These are phyloP conservation scores for Obelidium mucronatum DNA, from an alignment of 192 early-diverging fungal genomes.

Conservation along the genomic window DNA sequence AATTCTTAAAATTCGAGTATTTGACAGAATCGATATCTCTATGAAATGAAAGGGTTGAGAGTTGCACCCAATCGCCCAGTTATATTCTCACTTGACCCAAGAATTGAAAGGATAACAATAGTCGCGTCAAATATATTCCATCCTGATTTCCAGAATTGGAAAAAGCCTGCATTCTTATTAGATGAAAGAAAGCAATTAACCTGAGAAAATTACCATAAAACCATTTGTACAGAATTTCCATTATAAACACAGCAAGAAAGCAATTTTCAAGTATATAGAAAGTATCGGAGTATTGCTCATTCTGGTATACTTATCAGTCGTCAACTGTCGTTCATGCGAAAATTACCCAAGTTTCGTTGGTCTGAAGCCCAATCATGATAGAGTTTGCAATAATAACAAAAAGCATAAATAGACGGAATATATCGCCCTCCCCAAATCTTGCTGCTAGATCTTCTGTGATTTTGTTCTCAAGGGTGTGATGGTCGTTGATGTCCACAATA, in stretches of 20 bases:
- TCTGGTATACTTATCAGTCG: slow-evolving; percentile 13
- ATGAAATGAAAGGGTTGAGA: too few relatives aligned
- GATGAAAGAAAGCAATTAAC: neutral
- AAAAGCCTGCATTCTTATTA: slow-evolving; percentile 30
- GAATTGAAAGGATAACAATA: slow-evolving; percentile 27
- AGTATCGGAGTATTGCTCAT: slow-evolving; percentile 32
- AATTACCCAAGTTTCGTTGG: slow-evolving; percentile 36
- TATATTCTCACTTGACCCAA: slow-evolving; percentile 17
- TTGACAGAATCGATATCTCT: slow-evolving; percentile 20
- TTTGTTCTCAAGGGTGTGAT: slow-evolving; percentile 42
- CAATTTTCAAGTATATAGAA: slow-evolving; percentile 40
- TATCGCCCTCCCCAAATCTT: slow-evolving; percentile 46
- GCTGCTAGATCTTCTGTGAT: slow-evolving; percentile 49
- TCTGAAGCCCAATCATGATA: slow-evolving; percentile 48
- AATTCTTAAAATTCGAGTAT: slow-evolving; percentile 38
- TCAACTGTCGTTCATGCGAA: too few relatives aligned
- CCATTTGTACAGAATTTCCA: slow-evolving; percentile 52
- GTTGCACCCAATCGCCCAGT: too few relatives aligned
- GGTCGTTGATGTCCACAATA: slow-evolving; percentile 48
- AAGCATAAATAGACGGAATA: slow-evolving; percentile 45
- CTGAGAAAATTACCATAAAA: slow-evolving; percentile 43
- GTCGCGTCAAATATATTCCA: slow-evolving; percentile 45
- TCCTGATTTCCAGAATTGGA: slow-evolving; percentile 44
- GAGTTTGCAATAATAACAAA: slow-evolving; percentile 45
- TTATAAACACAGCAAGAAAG: slow-evolving; percentile 41